Percentiles rank a stretch among this genome's conserved stretches.
These are phyloP conservation scores for Globisporangium echinulatum DNA, from an alignment of 352 stramenopile genomes.

Conservation along the genomic window DNA sequence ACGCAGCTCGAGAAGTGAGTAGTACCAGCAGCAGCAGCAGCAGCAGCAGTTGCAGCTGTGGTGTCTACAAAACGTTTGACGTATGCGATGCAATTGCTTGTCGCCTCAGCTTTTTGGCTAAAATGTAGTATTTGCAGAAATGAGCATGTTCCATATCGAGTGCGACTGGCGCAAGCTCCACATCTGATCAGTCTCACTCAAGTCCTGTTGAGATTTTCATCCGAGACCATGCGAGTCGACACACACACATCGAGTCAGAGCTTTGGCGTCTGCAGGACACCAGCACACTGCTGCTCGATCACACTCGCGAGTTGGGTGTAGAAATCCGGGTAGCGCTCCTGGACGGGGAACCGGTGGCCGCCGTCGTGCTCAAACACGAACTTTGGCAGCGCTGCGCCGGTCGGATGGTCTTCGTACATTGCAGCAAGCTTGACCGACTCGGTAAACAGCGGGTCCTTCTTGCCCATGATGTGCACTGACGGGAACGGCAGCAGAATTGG, in stretches of 20 bases:
- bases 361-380: constrained; percentile 31
- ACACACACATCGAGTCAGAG: not conserved
- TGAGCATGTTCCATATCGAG: too few relatives aligned
- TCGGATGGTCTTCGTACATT: constrained; percentile 28
- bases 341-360: constrained; percentile 30
- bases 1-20: not conserved
- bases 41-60: not conserved
- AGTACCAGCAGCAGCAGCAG: not conserved
- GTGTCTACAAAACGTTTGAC: constrained; percentile 2
- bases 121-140: too few relatives aligned
- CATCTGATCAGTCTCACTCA: too few relatives aligned
- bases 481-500: constrained; percentile 37
- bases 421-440: constrained; percentile 20
- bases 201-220: too few relatives aligned
- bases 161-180: too few relatives aligned
- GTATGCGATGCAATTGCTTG: not conserved
- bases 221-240: too few relatives aligned
- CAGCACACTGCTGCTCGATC: constrained; percentile 14
- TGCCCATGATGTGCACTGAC: constrained; percentile 43
- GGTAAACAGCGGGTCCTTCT: constrained; percentile 25
- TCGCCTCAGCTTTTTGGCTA: not conserved
- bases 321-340: constrained; percentile 10
- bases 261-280: not conserved
- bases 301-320: constrained; percentile 12
- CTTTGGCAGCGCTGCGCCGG: constrained; percentile 14